Base-by-base conservation (phyloP, 2,329 filamentous ascomycete species). In the Pseudocercospora ulei region DNA sequence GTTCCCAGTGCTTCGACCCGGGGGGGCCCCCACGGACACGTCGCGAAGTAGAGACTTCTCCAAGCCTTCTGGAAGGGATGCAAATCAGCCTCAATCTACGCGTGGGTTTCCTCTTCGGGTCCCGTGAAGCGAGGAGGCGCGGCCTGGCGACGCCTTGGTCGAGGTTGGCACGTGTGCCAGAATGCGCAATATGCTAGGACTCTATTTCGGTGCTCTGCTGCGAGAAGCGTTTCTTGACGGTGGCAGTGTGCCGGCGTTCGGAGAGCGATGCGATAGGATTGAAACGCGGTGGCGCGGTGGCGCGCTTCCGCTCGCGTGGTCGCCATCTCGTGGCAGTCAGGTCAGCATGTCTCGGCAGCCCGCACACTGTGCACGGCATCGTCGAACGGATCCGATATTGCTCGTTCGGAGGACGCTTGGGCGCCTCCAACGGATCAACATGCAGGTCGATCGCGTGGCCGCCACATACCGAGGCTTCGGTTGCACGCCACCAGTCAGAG, bases 81-180 rank as follows among this genome's bases (percentile, higher is more conserved):
- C 8, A 27, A 16, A 20, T 24, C 26, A 26, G 34, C 34, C 17
- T 36, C 34, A 20, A 20, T 20, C 16, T 33, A 33, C 23, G 30
- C 24, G 34, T 19, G 34, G 27, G n/a, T 24, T 36, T 36, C 34
- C 34, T 19, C n/a, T 25, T 36, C 4, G 11, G 34, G 34, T 11
- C 34, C 12, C 16, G 5, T 18, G 34, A 36, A 36, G 34, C 34
- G 34, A 33, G 23, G 33, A 35, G 33, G 33, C 33, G 33, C 13
- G 23, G 4, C 1, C 14, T 23, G 12, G 30, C 18, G 6, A 33
- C 12, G 18, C 30, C 30, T 33, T 33, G 18, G 17, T 22, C 11
- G 3, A 22, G 18, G 18, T 23, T 33, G 18, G 30, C 30, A 33
- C 30, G 30, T 33, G 18, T 17, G 30, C 30, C 14, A 22, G 30